Evolutionary conservation across 345 rosid genomes (phyloP), one percentile per base, ranked within the genome.

Genomic region (Hibiscus tridactylites): DNA sequence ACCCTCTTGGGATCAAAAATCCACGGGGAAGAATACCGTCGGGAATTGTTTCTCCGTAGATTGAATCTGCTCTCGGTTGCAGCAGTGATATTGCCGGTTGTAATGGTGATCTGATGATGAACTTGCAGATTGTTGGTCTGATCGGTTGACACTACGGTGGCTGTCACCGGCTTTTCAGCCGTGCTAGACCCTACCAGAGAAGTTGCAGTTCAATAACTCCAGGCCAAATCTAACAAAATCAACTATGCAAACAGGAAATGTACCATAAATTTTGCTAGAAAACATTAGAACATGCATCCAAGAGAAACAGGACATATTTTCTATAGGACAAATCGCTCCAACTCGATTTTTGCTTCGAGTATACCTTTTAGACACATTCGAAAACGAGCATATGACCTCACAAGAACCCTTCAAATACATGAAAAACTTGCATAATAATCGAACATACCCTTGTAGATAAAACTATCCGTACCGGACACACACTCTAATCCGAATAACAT

Each of bases 61-160:
- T 68, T 59, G 29, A 77, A 76, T 71, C 87, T 83, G 78, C 86
- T 77, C 31, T 86, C 95, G 3, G 82, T 54, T 9, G 72, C 53
- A 26, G 77, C 72, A 24, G 74, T 64, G 46, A 84, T 59, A 54
- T 75, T 82, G 75, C 86, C 76, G 9, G 95, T 76, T 0, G 86
- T 84, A 72, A 94, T 73, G 49, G 96, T 89, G 67, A 91, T 91
- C 81, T 94, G 99, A 80, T 94, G 98, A 83, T 86, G 88, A 72
- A 71, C 64, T 54, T 81, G 88, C 28, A 81, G 70, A 77, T 61
- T 75, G 79, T 74, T 71, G 10, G 78, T 59, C 74, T 83, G 80
- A 71, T 87, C 90, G 0, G 31, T 24, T 54, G 86, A 52, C 75
- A 88, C 88, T 0, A 50, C 68, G 3, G 60, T 73, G 73, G 74